Conservation (phyloP, 306 rosid species). For the Sindora glabra region DNA sequence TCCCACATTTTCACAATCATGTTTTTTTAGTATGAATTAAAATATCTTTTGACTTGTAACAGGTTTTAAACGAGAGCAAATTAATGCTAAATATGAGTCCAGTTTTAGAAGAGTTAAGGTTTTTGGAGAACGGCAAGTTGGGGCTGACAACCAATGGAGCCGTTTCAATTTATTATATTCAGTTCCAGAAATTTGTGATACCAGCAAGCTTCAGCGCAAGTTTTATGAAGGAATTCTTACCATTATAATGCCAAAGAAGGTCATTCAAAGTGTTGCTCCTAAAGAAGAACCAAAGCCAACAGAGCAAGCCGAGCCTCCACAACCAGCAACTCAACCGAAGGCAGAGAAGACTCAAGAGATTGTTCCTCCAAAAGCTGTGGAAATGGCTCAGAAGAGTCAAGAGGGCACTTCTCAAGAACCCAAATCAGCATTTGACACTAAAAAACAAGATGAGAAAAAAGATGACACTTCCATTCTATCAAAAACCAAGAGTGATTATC, state of each 20-base stretch:
- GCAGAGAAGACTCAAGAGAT: background rate
- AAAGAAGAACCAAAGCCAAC: background rate
- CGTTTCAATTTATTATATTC: slow-evolving; percentile 17
- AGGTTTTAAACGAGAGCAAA: too few species aligned
- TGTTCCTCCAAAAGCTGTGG: background rate
- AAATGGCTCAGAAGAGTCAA: too few species aligned
- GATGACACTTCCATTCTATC: too few species aligned
- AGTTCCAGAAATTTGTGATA: slow-evolving; percentile 3
- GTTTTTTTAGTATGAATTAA: too few species aligned
- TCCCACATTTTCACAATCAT: too few species aligned
- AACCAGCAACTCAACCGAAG: background rate
- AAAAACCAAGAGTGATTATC: too few species aligned
- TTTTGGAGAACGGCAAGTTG: slow-evolving; percentile 21
- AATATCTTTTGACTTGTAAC: too few species aligned
- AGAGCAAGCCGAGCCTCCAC: background rate
- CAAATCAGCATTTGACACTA: too few species aligned
- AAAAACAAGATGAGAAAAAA: too few species aligned
- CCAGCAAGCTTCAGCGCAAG: slow-evolving; percentile 2
- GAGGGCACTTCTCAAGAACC: too few species aligned
- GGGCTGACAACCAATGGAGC: slow-evolving; percentile 6
- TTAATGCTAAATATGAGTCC: too few species aligned
- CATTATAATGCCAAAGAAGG: slow-evolving; percentile 23
- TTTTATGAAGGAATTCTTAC: slow-evolving; percentile 12
- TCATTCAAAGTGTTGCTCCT: background rate
- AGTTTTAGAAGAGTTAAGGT: too few species aligned